phyloP scores from a whole-genome alignment of 139 green algal genomes.

The Coelastrella sp. region DNA sequence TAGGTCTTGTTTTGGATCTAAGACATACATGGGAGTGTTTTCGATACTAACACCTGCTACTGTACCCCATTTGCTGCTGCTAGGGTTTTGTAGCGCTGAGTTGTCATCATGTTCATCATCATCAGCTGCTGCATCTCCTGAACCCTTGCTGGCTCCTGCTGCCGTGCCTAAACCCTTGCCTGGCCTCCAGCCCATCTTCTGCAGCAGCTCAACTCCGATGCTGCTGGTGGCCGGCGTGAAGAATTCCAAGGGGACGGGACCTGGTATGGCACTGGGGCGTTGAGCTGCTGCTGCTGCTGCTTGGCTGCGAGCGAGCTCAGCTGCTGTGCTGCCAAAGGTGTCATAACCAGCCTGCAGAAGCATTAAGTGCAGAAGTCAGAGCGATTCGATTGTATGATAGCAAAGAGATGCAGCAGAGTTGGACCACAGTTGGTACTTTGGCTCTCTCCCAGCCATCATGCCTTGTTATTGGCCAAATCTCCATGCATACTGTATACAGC shows the following conservation, averaged over 20 bases:
- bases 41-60: slow-evolving; percentile 72
- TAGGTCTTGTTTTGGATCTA: slow-evolving; percentile 84
- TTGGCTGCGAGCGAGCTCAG: slow-evolving; percentile 45
- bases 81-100: not conserved
- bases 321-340: slow-evolving; percentile 79
- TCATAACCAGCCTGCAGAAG: slow-evolving; percentile 82
- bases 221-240: slow-evolving; percentile 81
- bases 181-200: slow-evolving; percentile 94
- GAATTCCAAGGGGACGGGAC: slow-evolving; percentile 65
- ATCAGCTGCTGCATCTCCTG: not conserved
- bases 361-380: no score
- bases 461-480: no score
- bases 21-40: slow-evolving; percentile 78
- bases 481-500: no score
- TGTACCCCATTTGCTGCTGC: slow-evolving; percentile 70
- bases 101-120: not conserved
- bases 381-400: no score
- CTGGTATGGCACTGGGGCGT: slow-evolving; percentile 67
- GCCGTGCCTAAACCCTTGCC: slow-evolving; percentile 78
- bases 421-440: no score
- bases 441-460: no score
- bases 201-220: slow-evolving; percentile 88
- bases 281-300: slow-evolving; percentile 38
- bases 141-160: slow-evolving; percentile 1
- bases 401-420: no score